These are phyloP conservation scores for Wickerhamiella azymoides DNA, from an alignment of 805 yeast genomes.

Conservation along the genomic window DNA sequence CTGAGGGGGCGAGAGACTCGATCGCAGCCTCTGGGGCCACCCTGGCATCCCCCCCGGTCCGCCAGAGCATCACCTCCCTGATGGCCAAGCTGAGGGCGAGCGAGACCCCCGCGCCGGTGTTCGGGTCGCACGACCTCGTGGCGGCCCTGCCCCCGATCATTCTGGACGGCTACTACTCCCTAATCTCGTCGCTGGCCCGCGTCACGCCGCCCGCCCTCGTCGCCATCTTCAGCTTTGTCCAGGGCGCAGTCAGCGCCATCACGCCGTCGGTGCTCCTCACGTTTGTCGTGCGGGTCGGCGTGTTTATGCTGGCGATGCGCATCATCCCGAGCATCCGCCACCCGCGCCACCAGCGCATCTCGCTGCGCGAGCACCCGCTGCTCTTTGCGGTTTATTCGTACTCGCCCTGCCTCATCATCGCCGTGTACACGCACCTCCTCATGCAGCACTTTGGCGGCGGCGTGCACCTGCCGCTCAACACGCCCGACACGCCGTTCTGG, in stretches of 20 bases:
- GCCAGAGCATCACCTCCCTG: neutral
- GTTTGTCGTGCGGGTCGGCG: conserved; percentile 71
- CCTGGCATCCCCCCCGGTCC: neutral
- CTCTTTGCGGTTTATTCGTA: conserved; percentile 55
- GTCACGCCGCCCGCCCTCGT: conserved; percentile 29
- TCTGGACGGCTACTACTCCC: conserved; percentile 26
- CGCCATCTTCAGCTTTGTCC: conserved; percentile 31
- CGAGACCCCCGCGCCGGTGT: neutral
- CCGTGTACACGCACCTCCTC: conserved; percentile 88
- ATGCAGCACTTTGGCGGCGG: conserved; percentile 45
- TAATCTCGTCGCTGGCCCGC: conserved; percentile 26
- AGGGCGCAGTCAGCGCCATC: conserved; percentile 44
- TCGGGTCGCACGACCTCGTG: conserved; percentile 5
- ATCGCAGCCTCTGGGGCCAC: too few relatives aligned
- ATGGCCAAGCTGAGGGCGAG: neutral
- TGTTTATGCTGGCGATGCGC: conserved; percentile 80
- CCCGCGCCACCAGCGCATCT: conserved; percentile 10
- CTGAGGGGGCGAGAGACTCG: too few relatives aligned
- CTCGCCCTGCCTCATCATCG: conserved; percentile 87
- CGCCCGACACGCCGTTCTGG: conserved; percentile 10
- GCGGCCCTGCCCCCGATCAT: conserved; percentile 28
- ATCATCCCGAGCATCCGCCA: conserved; percentile 60
- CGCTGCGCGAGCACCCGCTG: conserved; percentile 10
- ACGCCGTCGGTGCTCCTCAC: conserved; percentile 73
- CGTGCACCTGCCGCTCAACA: conserved; percentile 14